Conservation (phyloP, 345 rosid species). For the Ricinus communis region DNA sequence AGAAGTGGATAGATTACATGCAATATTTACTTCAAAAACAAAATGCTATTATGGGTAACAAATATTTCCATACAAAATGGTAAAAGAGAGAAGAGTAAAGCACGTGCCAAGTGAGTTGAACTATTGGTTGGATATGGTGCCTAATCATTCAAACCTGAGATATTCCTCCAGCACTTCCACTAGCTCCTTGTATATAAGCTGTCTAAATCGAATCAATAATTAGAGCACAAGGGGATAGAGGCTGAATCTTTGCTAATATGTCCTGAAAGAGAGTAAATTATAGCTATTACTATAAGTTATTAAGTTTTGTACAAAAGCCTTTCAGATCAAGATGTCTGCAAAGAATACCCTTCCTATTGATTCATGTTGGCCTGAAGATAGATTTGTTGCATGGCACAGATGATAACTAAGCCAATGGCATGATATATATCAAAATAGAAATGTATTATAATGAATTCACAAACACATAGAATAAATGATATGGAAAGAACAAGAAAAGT, state of each 20-base stretch:
- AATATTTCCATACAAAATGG: neutral
- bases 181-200: slow-evolving; percentile 66
- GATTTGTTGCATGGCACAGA: too few relatives aligned
- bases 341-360: neutral
- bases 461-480: neutral
- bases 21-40: neutral
- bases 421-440: neutral
- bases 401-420: neutral
- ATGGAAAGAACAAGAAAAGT: neutral
- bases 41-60: neutral
- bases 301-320: neutral
- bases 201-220: slow-evolving; percentile 92
- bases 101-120: neutral
- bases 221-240: slow-evolving; percentile 66
- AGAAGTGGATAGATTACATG: neutral
- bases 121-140: neutral
- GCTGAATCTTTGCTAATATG: slow-evolving; percentile 60
- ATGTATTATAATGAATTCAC: neutral
- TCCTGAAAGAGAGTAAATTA: slow-evolving; percentile 49
- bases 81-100: neutral
- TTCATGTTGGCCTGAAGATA: neutral
- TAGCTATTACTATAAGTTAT: slow-evolving; percentile 9
- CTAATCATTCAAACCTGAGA: slow-evolving; percentile 54
- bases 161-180: slow-evolving; percentile 90
- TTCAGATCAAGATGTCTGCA: neutral